Evolutionary conservation across 2,329 filamentous ascomycete genomes (phyloP), one percentile per base, ranked within the genome.

Genomic region (Lithohypha guttulata): DNA sequence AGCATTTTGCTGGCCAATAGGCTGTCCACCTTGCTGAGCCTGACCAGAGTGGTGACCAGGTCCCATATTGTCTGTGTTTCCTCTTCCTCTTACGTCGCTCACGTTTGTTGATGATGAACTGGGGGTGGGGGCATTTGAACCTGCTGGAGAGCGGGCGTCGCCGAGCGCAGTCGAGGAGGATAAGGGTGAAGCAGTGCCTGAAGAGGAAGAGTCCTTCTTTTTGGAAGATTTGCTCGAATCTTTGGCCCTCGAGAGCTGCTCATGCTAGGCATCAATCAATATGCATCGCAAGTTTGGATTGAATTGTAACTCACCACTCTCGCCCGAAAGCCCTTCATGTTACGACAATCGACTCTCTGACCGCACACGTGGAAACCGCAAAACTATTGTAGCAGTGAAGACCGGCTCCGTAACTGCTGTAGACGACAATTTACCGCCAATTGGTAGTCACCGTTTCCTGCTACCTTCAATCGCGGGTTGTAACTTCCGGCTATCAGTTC

Each of bases 291-390:
- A 35, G 31, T 42, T 36, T 31, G 11, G 27, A 44, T 41, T 46
- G 54, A 55, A 52, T 51, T 50, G 30, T 13, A 23, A 77, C 84
- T 73, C 77, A 94, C 86, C 73, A 95, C 86, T 81, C 84, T 84
- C 73, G 93, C 85, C 68, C 86, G 83, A 66, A 96, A 93, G 63
- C 85, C 83, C 71, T 94, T 95, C 89, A 96, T 95, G 66, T 73
- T 82, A 65, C 63, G 64, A n/a, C n/a, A n/a, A n/a, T n/a, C n/a
- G n/a, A n/a, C n/a, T n/a, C n/a, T n/a, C n/a, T n/a, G n/a, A n/a
- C n/a, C n/a, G n/a, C n/a, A n/a, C n/a, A n/a, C n/a, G n/a, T n/a
- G n/a, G n/a, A n/a, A n/a, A n/a, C n/a, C n/a, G n/a, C n/a, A n/a
- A n/a, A n/a, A n/a, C n/a, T n/a, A n/a, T n/a, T n/a, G n/a, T n/a